Evolutionary conservation across 169 alveolate species (phyloP).

Genomic region (Plasmodium vinckei): DNA sequence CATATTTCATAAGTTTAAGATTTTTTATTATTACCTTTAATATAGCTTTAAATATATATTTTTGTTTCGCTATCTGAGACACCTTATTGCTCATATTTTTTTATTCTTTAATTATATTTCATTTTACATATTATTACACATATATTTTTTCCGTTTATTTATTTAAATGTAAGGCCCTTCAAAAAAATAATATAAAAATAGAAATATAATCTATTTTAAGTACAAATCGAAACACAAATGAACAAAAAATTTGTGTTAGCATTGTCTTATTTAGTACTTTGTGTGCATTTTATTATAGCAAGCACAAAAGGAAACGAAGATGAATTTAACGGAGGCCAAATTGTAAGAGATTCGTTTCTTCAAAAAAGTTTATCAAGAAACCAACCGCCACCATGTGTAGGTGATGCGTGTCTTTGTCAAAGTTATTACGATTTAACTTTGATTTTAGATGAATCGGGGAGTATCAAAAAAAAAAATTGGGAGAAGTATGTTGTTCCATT

Average conservation of each 20-base stretch:
- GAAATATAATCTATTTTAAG: conserved; percentile 16
- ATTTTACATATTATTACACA: conserved; percentile 26
- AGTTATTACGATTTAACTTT: conserved; percentile 72
- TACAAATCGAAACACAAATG: conserved; percentile 48
- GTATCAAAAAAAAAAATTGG: conserved; percentile 48
- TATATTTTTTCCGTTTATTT: conserved; percentile 2
- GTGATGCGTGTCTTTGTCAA: conserved; percentile 53
- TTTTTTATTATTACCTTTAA: neutral
- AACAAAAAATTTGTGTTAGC: conserved; percentile 49
- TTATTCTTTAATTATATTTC: conserved; percentile 12
- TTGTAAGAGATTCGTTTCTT: conserved; percentile 42
- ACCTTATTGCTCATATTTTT: conserved; percentile 4
- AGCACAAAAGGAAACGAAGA: conserved; percentile 16
- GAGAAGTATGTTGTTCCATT: conserved; percentile 42
- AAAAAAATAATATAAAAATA: conserved; percentile 13
- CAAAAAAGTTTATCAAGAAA: conserved; percentile 3
- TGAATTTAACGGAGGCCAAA: conserved; percentile 3
- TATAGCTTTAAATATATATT: conserved; percentile 9
- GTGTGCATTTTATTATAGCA: conserved; percentile 25
- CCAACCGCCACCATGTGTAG: conserved; percentile 49
- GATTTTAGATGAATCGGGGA: conserved; percentile 69
- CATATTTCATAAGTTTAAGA: conserved; percentile 28
- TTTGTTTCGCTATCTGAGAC: conserved; percentile 45
- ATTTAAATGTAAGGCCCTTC: conserved; percentile 23
- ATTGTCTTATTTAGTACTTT: conserved; percentile 37